Evolutionary conservation across 306 rosid genomes (phyloP).

Genomic region (Cicer cuneatum): DNA sequence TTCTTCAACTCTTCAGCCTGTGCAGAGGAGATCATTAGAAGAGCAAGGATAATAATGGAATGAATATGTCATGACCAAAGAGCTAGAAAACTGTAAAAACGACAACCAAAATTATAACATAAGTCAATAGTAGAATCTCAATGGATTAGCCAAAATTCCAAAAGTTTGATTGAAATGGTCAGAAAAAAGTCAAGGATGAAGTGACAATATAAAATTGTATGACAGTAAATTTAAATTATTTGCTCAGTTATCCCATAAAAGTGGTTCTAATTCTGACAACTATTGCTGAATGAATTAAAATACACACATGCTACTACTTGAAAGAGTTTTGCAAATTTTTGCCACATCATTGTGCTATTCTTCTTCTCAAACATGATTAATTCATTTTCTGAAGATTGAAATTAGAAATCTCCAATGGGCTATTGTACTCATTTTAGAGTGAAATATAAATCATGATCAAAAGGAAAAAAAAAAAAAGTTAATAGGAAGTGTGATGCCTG

Average conservation of each 20-base stretch:
- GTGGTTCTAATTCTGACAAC: neutral
- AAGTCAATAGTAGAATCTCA: neutral
- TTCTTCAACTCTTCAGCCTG: conserved; percentile 82
- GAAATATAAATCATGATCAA: conserved; percentile 25
- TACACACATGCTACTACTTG: neutral
- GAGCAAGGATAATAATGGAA: neutral
- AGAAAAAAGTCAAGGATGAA: neutral
- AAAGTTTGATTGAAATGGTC: neutral
- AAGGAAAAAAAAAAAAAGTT: neutral
- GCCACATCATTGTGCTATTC: neutral
- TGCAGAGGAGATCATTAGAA: conserved; percentile 23
- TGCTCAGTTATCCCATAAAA: neutral
- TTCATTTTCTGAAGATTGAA: conserved; percentile 38
- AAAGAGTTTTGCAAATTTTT: neutral
- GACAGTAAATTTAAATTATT: neutral
- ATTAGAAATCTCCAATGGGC: conserved; percentile 13
- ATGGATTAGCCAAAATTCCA: neutral
- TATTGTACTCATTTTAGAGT: conserved; percentile 28
- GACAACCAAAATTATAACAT: neutral
- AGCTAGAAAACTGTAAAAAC: neutral
- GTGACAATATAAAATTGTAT: neutral
- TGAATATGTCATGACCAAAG: neutral
- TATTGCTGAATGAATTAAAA: neutral
- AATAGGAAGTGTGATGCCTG: conserved; percentile 63
- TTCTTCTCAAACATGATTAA: conserved; percentile 1